A percentile compares a stretch with the other conserved stretches of the same genome.
Conservation (phyloP, 1,284 basidiomycete genomes). For the Trichosporon asahii region DNA sequence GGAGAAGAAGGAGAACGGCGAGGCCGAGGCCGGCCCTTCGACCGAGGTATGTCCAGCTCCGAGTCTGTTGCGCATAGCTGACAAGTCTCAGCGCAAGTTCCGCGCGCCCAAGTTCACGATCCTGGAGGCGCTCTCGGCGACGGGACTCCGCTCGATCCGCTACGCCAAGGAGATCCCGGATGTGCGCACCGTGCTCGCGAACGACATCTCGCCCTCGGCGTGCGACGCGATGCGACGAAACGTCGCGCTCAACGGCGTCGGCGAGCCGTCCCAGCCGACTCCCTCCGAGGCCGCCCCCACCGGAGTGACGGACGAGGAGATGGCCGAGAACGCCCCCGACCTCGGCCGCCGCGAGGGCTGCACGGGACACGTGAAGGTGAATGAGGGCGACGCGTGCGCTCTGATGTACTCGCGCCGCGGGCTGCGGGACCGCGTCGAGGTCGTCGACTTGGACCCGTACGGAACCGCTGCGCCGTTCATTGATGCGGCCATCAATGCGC, state of each 20-base stretch:
- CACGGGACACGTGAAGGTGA: constrained; percentile 68
- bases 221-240: constrained; percentile 85
- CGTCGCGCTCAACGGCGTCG: constrained; percentile 80
- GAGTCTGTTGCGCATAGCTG: background rate
- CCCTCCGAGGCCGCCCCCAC: background rate
- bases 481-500: constrained; percentile 89
- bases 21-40: background rate
- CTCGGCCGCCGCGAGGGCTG: constrained; percentile 44
- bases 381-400: constrained; percentile 88
- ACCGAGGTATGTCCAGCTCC: background rate
- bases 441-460: constrained; percentile 95
- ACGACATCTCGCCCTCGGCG: constrained; percentile 82
- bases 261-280: constrained; percentile 26
- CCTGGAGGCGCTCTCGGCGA: constrained; percentile 94
- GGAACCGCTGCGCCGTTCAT: constrained; percentile 96
- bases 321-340: constrained; percentile 23
- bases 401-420: constrained; percentile 86
- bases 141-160: constrained; percentile 90
- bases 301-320: constrained; percentile 23
- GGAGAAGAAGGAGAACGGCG: background rate
- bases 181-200: constrained; percentile 87
- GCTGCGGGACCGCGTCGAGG: constrained; percentile 74
- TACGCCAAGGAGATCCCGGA: constrained; percentile 97
- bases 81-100: constrained; percentile 43
- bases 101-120: constrained; percentile 69